Evolutionary conservation across 2,329 filamentous ascomycete genomes (phyloP).

Genomic region (Saccharata proteae): DNA sequence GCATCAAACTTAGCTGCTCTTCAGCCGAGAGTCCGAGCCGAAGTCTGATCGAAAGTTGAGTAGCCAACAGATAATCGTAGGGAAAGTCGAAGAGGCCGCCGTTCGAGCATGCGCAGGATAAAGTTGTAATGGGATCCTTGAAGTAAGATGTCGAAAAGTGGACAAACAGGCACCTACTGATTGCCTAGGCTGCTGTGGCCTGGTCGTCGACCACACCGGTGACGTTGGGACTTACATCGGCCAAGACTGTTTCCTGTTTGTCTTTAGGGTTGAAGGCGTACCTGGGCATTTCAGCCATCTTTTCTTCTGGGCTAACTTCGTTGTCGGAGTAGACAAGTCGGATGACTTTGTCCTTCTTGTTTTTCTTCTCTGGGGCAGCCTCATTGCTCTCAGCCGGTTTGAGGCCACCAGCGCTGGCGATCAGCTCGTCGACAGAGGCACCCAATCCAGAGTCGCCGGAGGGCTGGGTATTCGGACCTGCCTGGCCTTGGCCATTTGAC

Average conservation of each 20-base stretch:
- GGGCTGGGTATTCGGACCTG: too few species aligned
- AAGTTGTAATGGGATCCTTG: too few species aligned
- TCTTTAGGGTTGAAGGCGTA: slow-evolving; percentile 47
- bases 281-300: slow-evolving; percentile 65
- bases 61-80: too few species aligned
- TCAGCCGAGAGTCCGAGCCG: too few species aligned
- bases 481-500: slow-evolving; percentile 27
- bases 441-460: slow-evolving; percentile 14
- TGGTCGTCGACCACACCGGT: slow-evolving; percentile 8
- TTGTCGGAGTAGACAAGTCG: slow-evolving; percentile 73
- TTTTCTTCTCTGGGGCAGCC: slow-evolving; percentile 45
- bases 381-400: slow-evolving; percentile 27
- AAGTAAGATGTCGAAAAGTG: too few species aligned
- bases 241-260: slow-evolving; percentile 7
- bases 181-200: too few species aligned
- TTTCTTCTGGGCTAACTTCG: slow-evolving; percentile 75
- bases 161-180: too few species aligned
- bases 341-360: slow-evolving; percentile 41
- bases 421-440: slow-evolving; percentile 39
- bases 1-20: too few species aligned
- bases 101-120: too few species aligned
- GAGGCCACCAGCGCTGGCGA: slow-evolving; percentile 36
- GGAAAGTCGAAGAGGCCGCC: too few species aligned
- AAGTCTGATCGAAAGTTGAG: too few species aligned
- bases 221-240: slow-evolving; percentile 6